Evolutionary conservation across 345 rosid genomes (phyloP), one percentile per base, ranked within the genome.

Genomic region (Gynandropsis gynandra): DNA sequence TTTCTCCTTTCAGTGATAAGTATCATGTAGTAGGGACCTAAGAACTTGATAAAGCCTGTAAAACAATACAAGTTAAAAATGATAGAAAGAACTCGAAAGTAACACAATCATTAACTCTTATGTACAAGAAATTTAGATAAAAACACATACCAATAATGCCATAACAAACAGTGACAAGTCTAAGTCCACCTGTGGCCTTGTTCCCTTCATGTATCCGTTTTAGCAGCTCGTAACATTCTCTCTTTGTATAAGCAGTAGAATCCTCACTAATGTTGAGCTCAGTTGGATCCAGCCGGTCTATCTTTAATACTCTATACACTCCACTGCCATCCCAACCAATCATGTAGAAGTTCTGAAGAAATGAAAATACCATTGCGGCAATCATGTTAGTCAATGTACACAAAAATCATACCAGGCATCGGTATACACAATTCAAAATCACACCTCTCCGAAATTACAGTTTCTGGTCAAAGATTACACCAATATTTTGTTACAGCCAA

Each of bases 1-100:
- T 65, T 82, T 73, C 94, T 83, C 72, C 95, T 76, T 68, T 77
- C 76, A 35, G 99, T 92, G 40, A 93, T 85, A 35, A 93, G 74
- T 42, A 93, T 69, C 97, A 93, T 87, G 80, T 93, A 88, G 45
- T 93, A 93, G 16, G 99, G 97, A 49, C 97, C 99, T 71, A 85
- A 72, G 76, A 88, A 93, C 63, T 83, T 88, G 53, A 93, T 74
- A 59, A 85, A 93, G 54, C 99, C 97, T 93, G 72, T 18, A 36
- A 67, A 5, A 61, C 52, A 45, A 73, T 31, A 59, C 8, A 27
- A 27, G 11, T 0, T 21, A 3, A 27, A 8, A 16, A 20, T 9
- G 51, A 33, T 53, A 57, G 55, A 56, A 61, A 1, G 39, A 50
- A 47, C 17, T 1, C 42, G 45, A 52, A 44, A 14, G 16, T 1